These are phyloP conservation scores for Artemisia argyi DNA, from an alignment of 129 eudicot genomes.

Conservation along the genomic window DNA sequence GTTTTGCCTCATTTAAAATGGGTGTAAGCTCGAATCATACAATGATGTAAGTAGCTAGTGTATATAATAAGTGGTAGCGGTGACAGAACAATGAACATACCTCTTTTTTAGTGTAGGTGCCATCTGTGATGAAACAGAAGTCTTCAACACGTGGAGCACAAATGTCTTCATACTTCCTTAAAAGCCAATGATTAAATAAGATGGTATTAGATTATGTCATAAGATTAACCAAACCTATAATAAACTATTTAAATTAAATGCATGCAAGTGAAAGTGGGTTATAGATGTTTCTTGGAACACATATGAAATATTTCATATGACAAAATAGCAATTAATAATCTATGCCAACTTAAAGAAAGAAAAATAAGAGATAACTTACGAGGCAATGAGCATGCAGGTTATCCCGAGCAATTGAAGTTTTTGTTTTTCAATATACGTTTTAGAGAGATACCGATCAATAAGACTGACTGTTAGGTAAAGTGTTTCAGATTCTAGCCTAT, in stretches of 20 bases:
- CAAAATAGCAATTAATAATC: neutral
- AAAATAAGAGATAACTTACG: constrained; percentile 57
- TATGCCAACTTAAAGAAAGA: neutral
- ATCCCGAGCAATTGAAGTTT: constrained; percentile 91
- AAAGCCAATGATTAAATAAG: constrained; percentile 28
- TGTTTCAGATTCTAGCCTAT: constrained; percentile 76
- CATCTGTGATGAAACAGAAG: constrained; percentile 92
- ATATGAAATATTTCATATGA: neutral
- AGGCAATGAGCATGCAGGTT: constrained; percentile 98
- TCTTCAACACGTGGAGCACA: constrained; percentile 91
- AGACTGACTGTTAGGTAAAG: constrained; percentile 89
- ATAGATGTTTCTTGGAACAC: neutral
- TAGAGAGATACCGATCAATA: constrained; percentile 80
- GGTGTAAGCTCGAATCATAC: neutral
- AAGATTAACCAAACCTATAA: constrained; percentile 8
- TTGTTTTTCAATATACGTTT: constrained; percentile 68
- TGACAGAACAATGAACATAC: constrained; percentile 37
- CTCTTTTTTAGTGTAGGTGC: constrained; percentile 88
- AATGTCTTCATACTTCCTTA: constrained; percentile 90
- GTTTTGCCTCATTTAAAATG: neutral
- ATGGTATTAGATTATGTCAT: constrained; percentile 16
- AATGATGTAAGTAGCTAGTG: neutral
- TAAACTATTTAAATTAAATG: neutral
- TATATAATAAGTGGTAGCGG: neutral
- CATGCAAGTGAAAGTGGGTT: constrained; percentile 15